These are phyloP conservation scores for Clonostachys chloroleuca DNA, from an alignment of 2,329 filamentous ascomycete genomes.

Conservation along the genomic window DNA sequence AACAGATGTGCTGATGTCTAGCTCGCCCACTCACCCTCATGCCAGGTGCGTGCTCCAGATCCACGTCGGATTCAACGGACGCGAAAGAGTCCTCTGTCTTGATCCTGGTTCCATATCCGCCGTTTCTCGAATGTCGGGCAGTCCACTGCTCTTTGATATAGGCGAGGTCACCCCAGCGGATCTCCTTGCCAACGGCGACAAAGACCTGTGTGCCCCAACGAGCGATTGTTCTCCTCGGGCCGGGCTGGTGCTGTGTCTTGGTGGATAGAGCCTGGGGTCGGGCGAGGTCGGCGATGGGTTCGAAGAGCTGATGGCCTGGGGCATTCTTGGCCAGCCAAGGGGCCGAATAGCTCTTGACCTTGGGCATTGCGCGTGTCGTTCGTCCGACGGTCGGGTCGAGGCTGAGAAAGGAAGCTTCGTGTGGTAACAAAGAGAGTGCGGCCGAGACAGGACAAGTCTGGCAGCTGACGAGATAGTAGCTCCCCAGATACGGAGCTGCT, in stretches of 20 bases:
- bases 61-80: constrained; percentile 21
- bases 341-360: constrained; percentile 80
- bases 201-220: constrained; percentile 84
- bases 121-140: constrained; percentile 17
- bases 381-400: too few relatives aligned
- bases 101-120: constrained; percentile 27
- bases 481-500: too few relatives aligned
- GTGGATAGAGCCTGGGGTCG: constrained; percentile 31
- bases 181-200: constrained; percentile 80
- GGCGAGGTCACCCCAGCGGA: constrained; percentile 85
- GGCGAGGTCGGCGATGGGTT: constrained; percentile 31
- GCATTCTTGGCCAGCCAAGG: constrained; percentile 78
- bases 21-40: constrained; percentile 21
- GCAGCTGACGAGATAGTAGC: too few relatives aligned
- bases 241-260: constrained; percentile 36
- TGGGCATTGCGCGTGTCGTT: constrained; percentile 60
- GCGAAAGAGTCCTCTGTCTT: constrained; percentile 42
- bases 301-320: constrained; percentile 76
- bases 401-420: too few relatives aligned
- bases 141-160: constrained; percentile 64
- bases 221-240: constrained; percentile 66
- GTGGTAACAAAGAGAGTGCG: too few relatives aligned
- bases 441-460: too few relatives aligned
- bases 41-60: constrained; percentile 17
- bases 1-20: too few relatives aligned